Evolutionary conservation across 192 early-diverging fungal genomes (phyloP).

Genomic region (Linnemannia elongata): DNA sequence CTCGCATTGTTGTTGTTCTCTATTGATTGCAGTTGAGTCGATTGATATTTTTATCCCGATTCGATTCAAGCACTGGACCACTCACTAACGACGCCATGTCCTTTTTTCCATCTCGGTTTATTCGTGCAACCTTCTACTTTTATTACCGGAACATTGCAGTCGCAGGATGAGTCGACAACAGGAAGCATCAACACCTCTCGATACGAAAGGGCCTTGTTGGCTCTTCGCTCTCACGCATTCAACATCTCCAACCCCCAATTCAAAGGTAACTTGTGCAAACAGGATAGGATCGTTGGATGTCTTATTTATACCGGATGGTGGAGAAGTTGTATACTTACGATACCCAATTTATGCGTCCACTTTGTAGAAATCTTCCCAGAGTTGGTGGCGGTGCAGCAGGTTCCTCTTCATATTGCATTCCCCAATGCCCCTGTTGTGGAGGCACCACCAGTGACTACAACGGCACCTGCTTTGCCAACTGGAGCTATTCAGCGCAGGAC

Average conservation of each 20-base stretch:
- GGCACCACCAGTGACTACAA: constrained; percentile 20
- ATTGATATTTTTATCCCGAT: neutral
- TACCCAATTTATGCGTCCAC: neutral
- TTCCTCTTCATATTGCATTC: constrained; percentile 59
- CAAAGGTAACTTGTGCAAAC: constrained; percentile 63
- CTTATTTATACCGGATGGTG: too few relatives aligned
- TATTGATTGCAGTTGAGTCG: too few relatives aligned
- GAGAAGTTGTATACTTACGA: neutral
- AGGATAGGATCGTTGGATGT: neutral
- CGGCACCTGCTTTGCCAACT: neutral
- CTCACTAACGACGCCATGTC: neutral
- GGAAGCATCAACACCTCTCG: constrained; percentile 89
- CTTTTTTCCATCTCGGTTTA: neutral
- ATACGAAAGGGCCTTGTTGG: constrained; percentile 83
- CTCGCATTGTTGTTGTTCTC: too few relatives aligned
- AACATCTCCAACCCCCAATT: constrained; percentile 86
- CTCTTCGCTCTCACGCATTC: constrained; percentile 82
- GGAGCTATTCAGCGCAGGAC: constrained; percentile 18
- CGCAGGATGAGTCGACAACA: constrained; percentile 91
- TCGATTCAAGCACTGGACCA: neutral
- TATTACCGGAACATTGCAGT: constrained; percentile 52
- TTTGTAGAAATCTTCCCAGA: constrained; percentile 85
- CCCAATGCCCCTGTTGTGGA: constrained; percentile 51
- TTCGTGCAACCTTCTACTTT: too few relatives aligned
- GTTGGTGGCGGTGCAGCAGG: constrained; percentile 72